Evolutionary conservation across 768 basidiomycete species (phyloP).

Genomic region (Mycena venus): DNA sequence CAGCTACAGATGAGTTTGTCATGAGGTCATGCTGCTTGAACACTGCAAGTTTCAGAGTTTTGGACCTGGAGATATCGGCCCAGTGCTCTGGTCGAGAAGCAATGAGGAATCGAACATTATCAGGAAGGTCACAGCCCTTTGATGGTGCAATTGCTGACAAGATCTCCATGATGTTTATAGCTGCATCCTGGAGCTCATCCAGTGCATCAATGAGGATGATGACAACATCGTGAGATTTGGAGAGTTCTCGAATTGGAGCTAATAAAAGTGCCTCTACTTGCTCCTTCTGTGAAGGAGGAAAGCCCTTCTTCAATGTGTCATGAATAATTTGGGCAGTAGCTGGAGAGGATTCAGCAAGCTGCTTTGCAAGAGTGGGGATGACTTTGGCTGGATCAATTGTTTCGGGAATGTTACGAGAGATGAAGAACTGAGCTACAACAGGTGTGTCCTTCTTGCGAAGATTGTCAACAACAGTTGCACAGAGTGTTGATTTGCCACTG

Average conservation of each 20-base stretch:
- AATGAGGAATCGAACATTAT: too few relatives aligned
- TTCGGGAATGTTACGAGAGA: conserved; percentile 5
- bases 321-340: background rate
- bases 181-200: background rate
- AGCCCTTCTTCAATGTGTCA: background rate
- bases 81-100: conserved; percentile 11
- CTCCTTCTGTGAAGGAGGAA: background rate
- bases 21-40: background rate
- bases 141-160: background rate
- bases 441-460: background rate
- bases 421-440: too few relatives aligned
- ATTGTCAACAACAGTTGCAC: background rate
- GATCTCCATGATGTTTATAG: background rate
- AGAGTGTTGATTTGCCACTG: conserved; percentile 10
- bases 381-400: conserved; percentile 7
- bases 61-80: conserved; percentile 8
- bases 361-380: conserved; percentile 13
- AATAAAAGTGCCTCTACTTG: background rate
- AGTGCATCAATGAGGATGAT: conserved; percentile 17
- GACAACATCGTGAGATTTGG: background rate
- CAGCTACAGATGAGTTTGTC: background rate
- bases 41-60: too few relatives aligned
- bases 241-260: conserved; percentile 4
- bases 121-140: conserved; percentile 5
- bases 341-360: conserved; percentile 6